Percentiles rank a stretch among this genome's conserved stretches.
phyloP scores from a whole-genome alignment of 345 rosid genomes.

The Aegle marmelos region DNA sequence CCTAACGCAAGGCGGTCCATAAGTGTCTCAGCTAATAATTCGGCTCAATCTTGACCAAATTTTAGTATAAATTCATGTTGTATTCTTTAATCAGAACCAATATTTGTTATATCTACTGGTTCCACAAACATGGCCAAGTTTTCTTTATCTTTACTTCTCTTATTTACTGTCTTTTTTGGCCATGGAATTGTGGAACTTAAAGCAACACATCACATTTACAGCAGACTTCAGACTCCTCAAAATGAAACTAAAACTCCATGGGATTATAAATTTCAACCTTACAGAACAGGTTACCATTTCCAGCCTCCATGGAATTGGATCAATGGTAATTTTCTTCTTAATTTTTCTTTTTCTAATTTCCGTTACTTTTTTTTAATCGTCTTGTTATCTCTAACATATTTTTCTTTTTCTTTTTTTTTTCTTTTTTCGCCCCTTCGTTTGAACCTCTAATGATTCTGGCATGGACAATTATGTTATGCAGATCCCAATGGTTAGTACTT shows the following conservation, averaged over 20 bases:
- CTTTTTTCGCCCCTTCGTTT: no score
- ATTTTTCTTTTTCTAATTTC: neutral
- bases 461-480: constrained; percentile 6
- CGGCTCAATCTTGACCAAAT: neutral
- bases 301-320: constrained; percentile 78
- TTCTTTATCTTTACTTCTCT: constrained; percentile 1
- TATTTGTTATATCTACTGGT: neutral
- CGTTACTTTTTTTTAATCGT: neutral
- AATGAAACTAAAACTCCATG: neutral
- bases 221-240: constrained; percentile 14
- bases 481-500: constrained; percentile 33
- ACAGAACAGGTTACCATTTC: constrained; percentile 68
- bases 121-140: constrained; percentile 15
- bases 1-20: neutral
- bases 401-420: neutral
- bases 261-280: constrained; percentile 38
- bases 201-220: constrained; percentile 35
- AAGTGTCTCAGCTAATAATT: neutral
- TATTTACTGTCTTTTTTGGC: constrained; percentile 23
- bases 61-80: neutral
- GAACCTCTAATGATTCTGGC: neutral
- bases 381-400: neutral
- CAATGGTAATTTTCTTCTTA: constrained; percentile 40
- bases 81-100: neutral
- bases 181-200: constrained; percentile 24